phyloP scores from a whole-genome alignment of 2,329 filamentous ascomycete genomes.

The Incumbomyces lentus region DNA sequence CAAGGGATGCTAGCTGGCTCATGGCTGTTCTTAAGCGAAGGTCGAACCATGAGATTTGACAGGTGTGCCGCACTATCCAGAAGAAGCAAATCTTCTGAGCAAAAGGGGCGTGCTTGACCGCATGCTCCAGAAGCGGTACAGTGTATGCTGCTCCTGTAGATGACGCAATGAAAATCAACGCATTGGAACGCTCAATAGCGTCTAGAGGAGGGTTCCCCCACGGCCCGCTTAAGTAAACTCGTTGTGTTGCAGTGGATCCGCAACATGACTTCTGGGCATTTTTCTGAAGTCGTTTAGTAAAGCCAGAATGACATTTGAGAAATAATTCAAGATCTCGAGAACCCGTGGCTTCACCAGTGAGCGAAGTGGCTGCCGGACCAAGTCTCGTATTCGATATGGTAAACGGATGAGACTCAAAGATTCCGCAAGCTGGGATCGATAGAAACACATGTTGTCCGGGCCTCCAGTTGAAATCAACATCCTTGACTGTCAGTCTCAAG shows the following conservation, averaged over 20 bases:
- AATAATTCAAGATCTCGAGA: slow-evolving; percentile 12
- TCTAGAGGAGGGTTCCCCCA: slow-evolving; percentile 28
- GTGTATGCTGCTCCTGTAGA: slow-evolving; percentile 47
- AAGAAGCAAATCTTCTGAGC: slow-evolving; percentile 13
- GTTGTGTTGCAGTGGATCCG: slow-evolving; percentile 2
- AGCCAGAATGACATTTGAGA: slow-evolving; percentile 14
- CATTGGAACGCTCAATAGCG: slow-evolving; percentile 13
- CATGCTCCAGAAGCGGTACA: slow-evolving; percentile 30
- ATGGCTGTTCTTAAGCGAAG: slow-evolving; percentile 10
- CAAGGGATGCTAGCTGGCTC: slow-evolving; percentile 7
- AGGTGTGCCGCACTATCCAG: slow-evolving; percentile 13
- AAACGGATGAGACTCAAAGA: slow-evolving; percentile 56
- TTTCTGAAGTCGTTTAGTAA: slow-evolving; percentile 14
- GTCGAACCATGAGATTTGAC: slow-evolving; percentile 10
- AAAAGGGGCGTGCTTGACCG: slow-evolving; percentile 5
- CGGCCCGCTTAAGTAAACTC: slow-evolving; percentile 14
- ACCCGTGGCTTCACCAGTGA: slow-evolving; percentile 29
- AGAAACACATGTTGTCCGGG: slow-evolving; percentile 56
- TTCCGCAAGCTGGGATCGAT: slow-evolving; percentile 43
- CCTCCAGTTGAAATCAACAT: slow-evolving; percentile 48
- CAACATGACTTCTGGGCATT: not conserved
- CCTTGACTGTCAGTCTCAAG: slow-evolving; percentile 43
- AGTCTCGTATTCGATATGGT: slow-evolving; percentile 51
- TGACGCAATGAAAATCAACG: slow-evolving; percentile 13
- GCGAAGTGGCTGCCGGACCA: slow-evolving; percentile 44